phyloP scores from a whole-genome alignment of 2,329 filamentous ascomycete genomes.

The Exutisphaerella laricina region DNA sequence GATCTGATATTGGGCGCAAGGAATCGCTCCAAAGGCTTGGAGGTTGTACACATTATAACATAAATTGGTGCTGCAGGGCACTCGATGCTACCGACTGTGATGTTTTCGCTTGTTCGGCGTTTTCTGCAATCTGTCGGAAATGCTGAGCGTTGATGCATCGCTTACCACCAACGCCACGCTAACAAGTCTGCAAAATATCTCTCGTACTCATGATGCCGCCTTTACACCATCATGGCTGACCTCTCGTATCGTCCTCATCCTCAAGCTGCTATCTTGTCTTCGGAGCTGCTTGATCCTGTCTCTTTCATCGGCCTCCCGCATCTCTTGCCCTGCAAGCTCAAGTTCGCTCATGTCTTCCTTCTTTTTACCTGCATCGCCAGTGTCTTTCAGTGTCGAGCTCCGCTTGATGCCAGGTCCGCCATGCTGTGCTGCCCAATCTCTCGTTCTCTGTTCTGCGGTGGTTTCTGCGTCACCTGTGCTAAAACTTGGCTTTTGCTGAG shows the following conservation, averaged over 20 bases:
- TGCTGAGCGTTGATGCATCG: background rate
- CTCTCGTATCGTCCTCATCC: slow-evolving; percentile 10
- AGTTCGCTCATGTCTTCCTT: slow-evolving; percentile 29
- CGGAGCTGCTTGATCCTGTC: slow-evolving; percentile 20
- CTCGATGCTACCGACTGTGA: too few species aligned
- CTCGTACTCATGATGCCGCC: slow-evolving; percentile 3
- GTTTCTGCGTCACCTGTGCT: slow-evolving; percentile 18
- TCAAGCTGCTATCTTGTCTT: slow-evolving; percentile 2
- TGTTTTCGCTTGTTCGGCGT: too few species aligned
- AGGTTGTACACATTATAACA: too few species aligned
- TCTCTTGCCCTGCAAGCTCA: slow-evolving; percentile 32
- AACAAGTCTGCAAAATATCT: background rate
- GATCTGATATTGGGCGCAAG: too few species aligned
- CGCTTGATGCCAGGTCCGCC: slow-evolving; percentile 12
- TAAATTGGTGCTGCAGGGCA: too few species aligned
- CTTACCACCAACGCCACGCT: slow-evolving; percentile 11
- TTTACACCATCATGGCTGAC: slow-evolving; percentile 9
- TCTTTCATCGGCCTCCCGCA: slow-evolving; percentile 31
- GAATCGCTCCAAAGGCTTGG: too few species aligned
- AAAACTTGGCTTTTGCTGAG: slow-evolving; percentile 4
- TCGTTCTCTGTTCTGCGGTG: slow-evolving; percentile 32
- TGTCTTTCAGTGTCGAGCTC: slow-evolving; percentile 9
- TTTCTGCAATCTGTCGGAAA: background rate
- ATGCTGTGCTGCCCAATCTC: slow-evolving; percentile 32
- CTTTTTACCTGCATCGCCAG: slow-evolving; percentile 15